These are phyloP conservation scores for Rhinocladiella similis DNA, from an alignment of 2,329 filamentous ascomycete species.

Conservation along the genomic window DNA sequence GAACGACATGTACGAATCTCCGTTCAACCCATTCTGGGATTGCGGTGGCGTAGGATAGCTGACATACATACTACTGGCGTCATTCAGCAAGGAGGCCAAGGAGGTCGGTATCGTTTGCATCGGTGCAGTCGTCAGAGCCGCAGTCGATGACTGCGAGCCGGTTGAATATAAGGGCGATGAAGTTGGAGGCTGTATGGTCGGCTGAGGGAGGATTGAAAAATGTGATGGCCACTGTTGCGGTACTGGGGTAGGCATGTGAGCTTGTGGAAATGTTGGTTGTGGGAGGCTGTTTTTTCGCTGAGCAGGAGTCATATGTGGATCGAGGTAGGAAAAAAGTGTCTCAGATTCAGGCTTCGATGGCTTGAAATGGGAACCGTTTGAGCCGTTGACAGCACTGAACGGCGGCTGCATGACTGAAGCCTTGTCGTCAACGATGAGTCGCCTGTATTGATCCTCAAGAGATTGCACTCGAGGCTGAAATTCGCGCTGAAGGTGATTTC, in stretches of 20 bases:
- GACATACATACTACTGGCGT: slow-evolving; percentile 15
- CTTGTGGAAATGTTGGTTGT: slow-evolving; percentile 15
- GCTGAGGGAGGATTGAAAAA: slow-evolving; percentile 15
- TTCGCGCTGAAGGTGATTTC: slow-evolving; percentile 25
- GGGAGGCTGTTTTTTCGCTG: slow-evolving; percentile 12
- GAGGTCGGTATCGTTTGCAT: slow-evolving; percentile 21
- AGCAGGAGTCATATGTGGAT: neutral
- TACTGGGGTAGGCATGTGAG: slow-evolving; percentile 5
- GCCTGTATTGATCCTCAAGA: slow-evolving; percentile 26
- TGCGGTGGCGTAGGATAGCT: slow-evolving; percentile 20
- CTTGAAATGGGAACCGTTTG: neutral
- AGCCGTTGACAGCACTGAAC: slow-evolving; percentile 9
- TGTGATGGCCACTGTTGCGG: slow-evolving; percentile 12
- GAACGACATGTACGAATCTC: slow-evolving; percentile 19
- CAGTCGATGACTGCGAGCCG: slow-evolving; percentile 7
- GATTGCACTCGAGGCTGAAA: slow-evolving; percentile 27
- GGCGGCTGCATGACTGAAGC: slow-evolving; percentile 1
- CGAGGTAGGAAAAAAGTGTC: slow-evolving; percentile 1
- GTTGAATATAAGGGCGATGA: slow-evolving; percentile 13
- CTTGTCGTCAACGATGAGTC: slow-evolving; percentile 18
- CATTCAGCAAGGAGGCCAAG: slow-evolving; percentile 25
- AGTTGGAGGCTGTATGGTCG: slow-evolving; percentile 5
- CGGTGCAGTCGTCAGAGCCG: slow-evolving; percentile 6
- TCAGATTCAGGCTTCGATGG: slow-evolving; percentile 1
- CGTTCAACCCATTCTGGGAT: slow-evolving; percentile 6